A percentile compares a stretch with the other conserved stretches of the same genome.
These are phyloP conservation scores for Flaveria ramosissima DNA, from an alignment of 129 eudicot species.

Conservation along the genomic window DNA sequence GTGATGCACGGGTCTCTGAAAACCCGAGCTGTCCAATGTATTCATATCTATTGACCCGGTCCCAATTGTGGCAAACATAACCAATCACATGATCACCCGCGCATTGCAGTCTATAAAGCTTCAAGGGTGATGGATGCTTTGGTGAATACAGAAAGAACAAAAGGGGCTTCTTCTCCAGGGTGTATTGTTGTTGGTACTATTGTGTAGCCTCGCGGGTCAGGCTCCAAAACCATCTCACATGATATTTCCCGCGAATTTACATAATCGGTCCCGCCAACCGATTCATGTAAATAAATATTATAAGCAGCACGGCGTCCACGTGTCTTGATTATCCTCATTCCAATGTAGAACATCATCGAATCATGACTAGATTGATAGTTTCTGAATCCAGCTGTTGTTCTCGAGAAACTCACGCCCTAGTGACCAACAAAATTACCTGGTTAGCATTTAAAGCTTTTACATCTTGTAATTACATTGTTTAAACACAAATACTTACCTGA, in stretches of 20 bases:
- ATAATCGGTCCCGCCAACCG: slow-evolving; percentile 98
- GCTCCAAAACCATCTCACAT: slow-evolving; percentile 97
- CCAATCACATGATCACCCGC: slow-evolving; percentile 29
- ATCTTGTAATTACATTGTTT: neutral
- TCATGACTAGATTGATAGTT: slow-evolving; percentile 97
- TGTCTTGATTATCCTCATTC: slow-evolving; percentile 96
- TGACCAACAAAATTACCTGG: neutral
- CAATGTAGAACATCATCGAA: slow-evolving; percentile 92
- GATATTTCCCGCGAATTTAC: slow-evolving; percentile 99
- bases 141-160: slow-evolving; percentile 94
- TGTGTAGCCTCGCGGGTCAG: slow-evolving; percentile 93
- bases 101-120: slow-evolving; percentile 48
- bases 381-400: slow-evolving; percentile 92
- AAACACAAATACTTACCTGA: slow-evolving; percentile 52
- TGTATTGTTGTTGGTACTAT: slow-evolving; percentile 97
- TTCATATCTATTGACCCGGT: slow-evolving; percentile 7
- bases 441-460: neutral
- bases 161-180: slow-evolving; percentile 99
- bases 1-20: slow-evolving; percentile 1
- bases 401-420: slow-evolving; percentile 98
- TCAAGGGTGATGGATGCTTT: slow-evolving; percentile 88
- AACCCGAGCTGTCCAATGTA: slow-evolving; percentile 1
- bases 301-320: slow-evolving; percentile 98
- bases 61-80: slow-evolving; percentile 18
- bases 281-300: slow-evolving; percentile 92